Conservation (phyloP, 2,329 filamentous ascomycete genomes). For the Ceratocystis cubensis region DNA sequence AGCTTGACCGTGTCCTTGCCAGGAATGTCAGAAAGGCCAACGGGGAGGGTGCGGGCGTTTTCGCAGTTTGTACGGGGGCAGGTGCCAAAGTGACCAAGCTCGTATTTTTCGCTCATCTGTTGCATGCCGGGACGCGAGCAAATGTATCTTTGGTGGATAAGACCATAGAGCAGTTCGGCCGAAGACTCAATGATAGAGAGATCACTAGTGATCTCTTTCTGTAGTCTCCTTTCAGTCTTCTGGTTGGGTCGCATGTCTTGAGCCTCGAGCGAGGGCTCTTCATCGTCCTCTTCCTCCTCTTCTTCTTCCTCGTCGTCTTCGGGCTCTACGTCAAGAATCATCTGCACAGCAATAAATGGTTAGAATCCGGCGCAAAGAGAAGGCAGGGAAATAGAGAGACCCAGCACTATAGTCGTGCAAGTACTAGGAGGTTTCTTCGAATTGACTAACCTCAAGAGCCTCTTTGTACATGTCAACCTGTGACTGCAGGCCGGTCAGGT, state of each 20-base stretch:
- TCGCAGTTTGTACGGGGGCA: slow-evolving; percentile 94
- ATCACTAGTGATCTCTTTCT: slow-evolving; percentile 78
- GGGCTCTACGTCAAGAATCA: slow-evolving; percentile 97
- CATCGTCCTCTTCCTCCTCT: slow-evolving; percentile 60
- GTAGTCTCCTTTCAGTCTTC: slow-evolving; percentile 57
- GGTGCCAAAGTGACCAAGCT: slow-evolving; percentile 86
- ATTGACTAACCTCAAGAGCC: slow-evolving; percentile 58
- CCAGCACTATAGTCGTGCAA: not conserved
- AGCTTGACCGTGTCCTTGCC: slow-evolving; percentile 97
- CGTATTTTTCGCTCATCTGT: slow-evolving; percentile 99
- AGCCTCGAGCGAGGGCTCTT: slow-evolving; percentile 50
- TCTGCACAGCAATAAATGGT: slow-evolving; percentile 35
- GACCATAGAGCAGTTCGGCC: slow-evolving; percentile 93
- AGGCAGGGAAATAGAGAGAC: too few species aligned
- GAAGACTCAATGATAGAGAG: slow-evolving; percentile 92
- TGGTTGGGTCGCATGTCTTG: slow-evolving; percentile 33
- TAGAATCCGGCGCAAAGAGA: slow-evolving; percentile 20
- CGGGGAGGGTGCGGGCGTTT: slow-evolving; percentile 77
- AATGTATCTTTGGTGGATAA: slow-evolving; percentile 98
- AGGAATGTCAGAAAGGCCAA: slow-evolving; percentile 86
- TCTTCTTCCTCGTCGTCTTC: slow-evolving; percentile 86
- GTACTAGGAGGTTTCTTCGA: not conserved
- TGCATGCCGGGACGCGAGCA: slow-evolving; percentile 92
- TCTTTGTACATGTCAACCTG: slow-evolving; percentile 99
- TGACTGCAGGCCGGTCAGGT: slow-evolving; percentile 84